Evolutionary conservation across 2,329 filamentous ascomycete species (phyloP).

Genomic region (Fusarium denticulatum): DNA sequence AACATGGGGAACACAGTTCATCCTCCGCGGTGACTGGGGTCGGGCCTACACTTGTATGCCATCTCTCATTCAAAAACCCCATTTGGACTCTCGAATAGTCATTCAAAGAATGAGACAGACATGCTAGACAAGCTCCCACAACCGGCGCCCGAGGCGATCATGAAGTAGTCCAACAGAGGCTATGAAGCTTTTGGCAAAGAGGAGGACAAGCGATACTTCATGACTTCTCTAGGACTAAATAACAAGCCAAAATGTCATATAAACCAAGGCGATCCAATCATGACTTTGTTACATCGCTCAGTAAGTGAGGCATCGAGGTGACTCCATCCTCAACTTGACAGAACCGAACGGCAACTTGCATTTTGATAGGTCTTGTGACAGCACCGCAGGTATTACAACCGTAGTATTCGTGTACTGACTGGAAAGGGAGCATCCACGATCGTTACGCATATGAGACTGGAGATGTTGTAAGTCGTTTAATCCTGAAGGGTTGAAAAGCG

Average conservation of each 20-base stretch:
- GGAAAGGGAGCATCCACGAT: neutral
- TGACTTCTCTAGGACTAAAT: neutral
- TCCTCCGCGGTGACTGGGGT: neutral
- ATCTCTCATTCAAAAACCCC: neutral
- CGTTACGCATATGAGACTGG: conserved; percentile 21
- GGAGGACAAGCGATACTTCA: conserved; percentile 8
- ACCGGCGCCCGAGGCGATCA: conserved; percentile 4
- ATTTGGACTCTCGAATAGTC: neutral
- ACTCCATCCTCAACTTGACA: conserved; percentile 11
- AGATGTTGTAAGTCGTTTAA: neutral
- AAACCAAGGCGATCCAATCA: neutral
- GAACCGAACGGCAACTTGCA: conserved; percentile 20
- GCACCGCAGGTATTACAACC: conserved; percentile 23
- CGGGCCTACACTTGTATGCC: conserved; percentile 38
- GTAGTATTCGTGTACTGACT: neutral
- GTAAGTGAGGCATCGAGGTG: conserved; percentile 8
- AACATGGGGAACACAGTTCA: neutral
- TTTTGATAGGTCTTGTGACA: conserved; percentile 17
- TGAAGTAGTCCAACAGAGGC: conserved; percentile 18
- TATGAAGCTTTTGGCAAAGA: neutral
- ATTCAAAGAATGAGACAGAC: neutral
- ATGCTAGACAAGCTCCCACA: conserved; percentile 10
- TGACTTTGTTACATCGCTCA: neutral
- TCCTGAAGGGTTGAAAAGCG: conserved; percentile 11
- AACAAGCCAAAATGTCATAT: neutral